Evolutionary conservation across 1,139 yeast genomes (phyloP).

Genomic region (Meyerozyma guilliermondii): DNA sequence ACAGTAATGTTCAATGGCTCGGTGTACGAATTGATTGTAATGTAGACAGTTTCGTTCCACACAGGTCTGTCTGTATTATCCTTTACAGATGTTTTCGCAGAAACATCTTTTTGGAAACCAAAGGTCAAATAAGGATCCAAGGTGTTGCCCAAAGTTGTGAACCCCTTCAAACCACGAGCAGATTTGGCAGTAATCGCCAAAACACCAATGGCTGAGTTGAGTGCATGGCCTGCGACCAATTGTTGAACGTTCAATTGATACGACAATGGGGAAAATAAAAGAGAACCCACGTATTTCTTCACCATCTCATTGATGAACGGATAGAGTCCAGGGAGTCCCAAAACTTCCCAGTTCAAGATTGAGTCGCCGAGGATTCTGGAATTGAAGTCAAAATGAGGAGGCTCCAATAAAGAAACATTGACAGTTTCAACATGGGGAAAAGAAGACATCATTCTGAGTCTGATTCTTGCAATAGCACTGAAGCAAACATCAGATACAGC

Average conservation of each 20-base stretch:
- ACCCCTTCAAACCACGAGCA: conserved; percentile 66
- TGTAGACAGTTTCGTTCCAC: conserved; percentile 76
- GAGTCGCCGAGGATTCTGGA: conserved; percentile 73
- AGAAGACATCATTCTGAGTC: conserved; percentile 82
- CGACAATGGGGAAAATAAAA: conserved; percentile 82
- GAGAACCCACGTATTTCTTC: conserved; percentile 80
- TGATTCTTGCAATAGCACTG: conserved; percentile 65
- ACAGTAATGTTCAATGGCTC: conserved; percentile 74
- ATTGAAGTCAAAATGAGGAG: conserved; percentile 83
- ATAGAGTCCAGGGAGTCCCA: conserved; percentile 79
- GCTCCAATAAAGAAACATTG: conserved; percentile 75
- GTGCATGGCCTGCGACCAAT: conserved; percentile 76
- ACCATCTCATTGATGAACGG: conserved; percentile 81
- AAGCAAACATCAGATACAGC: conserved; percentile 59
- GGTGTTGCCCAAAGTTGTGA: conserved; percentile 67
- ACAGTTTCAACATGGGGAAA: conserved; percentile 93
- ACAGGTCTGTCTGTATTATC: conserved; percentile 63
- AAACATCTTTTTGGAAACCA: conserved; percentile 52
- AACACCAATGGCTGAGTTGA: conserved; percentile 83
- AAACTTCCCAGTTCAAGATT: conserved; percentile 80
- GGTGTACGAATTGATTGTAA: conserved; percentile 69
- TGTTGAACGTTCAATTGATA: conserved; percentile 91
- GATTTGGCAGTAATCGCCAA: conserved; percentile 61
- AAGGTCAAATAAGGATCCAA: conserved; percentile 86
- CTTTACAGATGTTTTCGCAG: conserved; percentile 65